Conservation (phyloP, 768 basidiomycete species). For the Podaxis sp. region DNA sequence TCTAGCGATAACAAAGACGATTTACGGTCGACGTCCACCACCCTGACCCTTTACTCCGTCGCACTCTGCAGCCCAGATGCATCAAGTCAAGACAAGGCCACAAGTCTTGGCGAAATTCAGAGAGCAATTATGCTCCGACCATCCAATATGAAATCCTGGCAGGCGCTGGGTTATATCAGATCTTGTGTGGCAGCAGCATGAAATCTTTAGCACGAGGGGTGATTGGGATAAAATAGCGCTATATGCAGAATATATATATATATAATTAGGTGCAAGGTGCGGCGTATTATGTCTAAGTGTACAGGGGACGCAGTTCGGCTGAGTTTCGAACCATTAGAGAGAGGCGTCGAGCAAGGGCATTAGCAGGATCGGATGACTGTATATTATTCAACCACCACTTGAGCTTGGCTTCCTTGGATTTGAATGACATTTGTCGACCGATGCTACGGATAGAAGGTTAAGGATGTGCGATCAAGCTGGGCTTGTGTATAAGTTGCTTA, state of each 20-base stretch:
- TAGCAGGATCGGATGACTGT: constrained; percentile 29
- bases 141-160: constrained; percentile 50
- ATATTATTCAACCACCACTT: constrained; percentile 62
- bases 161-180: constrained; percentile 52
- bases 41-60: constrained; percentile 49
- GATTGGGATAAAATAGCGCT: not conserved
- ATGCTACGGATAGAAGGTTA: constrained; percentile 21
- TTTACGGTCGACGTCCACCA: constrained; percentile 31
- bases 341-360: constrained; percentile 45
- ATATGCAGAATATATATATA: not conserved
- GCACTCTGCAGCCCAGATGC: constrained; percentile 26
- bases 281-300: constrained; percentile 3
- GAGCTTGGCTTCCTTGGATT: constrained; percentile 45
- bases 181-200: constrained; percentile 11
- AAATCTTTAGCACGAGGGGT: not conserved
- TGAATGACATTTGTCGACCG: constrained; percentile 33
- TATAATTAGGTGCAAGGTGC: constrained; percentile 9
- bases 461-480: not conserved
- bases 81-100: constrained; percentile 12
- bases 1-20: constrained; percentile 20
- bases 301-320: constrained; percentile 3
- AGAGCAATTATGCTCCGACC: constrained; percentile 62
- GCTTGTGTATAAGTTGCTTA: constrained; percentile 28
- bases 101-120: constrained; percentile 47
- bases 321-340: constrained; percentile 32